These are phyloP conservation scores for Selaginella moellendorffii DNA, from an alignment of 75 land plant species.

Conservation along the genomic window DNA sequence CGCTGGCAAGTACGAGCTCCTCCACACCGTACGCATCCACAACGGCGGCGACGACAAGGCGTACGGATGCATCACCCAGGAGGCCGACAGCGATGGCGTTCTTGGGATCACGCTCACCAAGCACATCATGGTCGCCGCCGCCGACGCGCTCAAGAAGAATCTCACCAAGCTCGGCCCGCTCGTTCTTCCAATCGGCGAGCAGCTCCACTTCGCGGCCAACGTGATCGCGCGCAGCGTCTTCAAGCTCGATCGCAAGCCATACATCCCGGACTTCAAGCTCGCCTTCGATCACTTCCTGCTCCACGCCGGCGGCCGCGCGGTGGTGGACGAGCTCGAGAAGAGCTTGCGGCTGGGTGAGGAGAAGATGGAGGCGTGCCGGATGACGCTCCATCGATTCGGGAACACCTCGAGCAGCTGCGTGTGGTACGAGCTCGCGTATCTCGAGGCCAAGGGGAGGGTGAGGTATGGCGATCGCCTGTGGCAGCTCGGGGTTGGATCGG, in stretches of 20 bases:
- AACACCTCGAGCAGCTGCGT: conserved; percentile 45
- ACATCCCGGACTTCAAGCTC: conserved; percentile 17
- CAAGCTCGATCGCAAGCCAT: neutral
- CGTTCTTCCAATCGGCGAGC: conserved; percentile 26
- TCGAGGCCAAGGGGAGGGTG: conserved; percentile 39
- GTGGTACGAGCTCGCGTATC: conserved; percentile 42
- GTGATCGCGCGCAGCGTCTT: neutral
- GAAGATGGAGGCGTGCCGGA: conserved; percentile 36
- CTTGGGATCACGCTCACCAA: conserved; percentile 34
- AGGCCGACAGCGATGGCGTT: conserved; percentile 32
- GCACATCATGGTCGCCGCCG: conserved; percentile 37
- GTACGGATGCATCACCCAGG: conserved; percentile 12
- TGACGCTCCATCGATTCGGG: conserved; percentile 44
- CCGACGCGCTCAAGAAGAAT: conserved; percentile 24
- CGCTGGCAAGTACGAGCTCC: neutral
- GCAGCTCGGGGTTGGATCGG: conserved; percentile 43
- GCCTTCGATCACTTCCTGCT: conserved; percentile 21
- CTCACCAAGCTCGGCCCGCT: conserved; percentile 23
- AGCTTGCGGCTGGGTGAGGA: conserved; percentile 14
- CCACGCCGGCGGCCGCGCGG: conserved; percentile 34
- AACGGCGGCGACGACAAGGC: conserved; percentile 5
- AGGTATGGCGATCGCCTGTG: conserved; percentile 32
- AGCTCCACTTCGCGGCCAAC: conserved; percentile 14
- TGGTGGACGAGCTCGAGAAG: conserved; percentile 34
- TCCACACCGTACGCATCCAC: conserved; percentile 3